Conservation (phyloP, 164 flowering plant species). For the Berberis thunbergii region DNA sequence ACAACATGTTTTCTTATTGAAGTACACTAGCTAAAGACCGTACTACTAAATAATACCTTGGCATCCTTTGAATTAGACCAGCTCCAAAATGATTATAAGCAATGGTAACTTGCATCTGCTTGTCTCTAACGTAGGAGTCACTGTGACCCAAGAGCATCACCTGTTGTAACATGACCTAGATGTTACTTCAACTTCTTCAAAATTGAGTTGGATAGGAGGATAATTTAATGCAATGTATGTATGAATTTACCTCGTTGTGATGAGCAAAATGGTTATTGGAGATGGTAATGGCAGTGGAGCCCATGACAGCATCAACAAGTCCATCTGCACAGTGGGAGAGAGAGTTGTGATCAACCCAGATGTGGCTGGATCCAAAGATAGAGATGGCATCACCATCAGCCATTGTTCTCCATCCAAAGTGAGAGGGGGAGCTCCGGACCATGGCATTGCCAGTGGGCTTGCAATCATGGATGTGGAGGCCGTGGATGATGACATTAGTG, state of each 20-base stretch:
- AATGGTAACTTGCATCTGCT: slow-evolving; percentile 93
- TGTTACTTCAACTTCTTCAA: background rate
- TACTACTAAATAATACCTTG: slow-evolving; percentile 42
- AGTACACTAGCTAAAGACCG: too few relatives aligned
- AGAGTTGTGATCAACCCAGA: slow-evolving; percentile 95
- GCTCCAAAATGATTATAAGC: slow-evolving; percentile 95
- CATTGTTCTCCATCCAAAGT: slow-evolving; percentile 42
- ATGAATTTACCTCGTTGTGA: slow-evolving; percentile 75
- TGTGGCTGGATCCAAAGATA: slow-evolving; percentile 82
- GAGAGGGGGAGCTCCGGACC: slow-evolving; percentile 39
- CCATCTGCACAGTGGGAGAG: slow-evolving; percentile 91
- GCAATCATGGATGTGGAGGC: slow-evolving; percentile 38
- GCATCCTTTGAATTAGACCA: slow-evolving; percentile 98
- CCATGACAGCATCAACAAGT: slow-evolving; percentile 93
- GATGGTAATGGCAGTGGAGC: slow-evolving; percentile 88
- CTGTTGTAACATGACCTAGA: slow-evolving; percentile 21
- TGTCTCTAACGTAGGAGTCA: slow-evolving; percentile 73
- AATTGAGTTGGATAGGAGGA: background rate
- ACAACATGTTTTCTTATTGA: too few relatives aligned
- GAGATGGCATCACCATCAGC: slow-evolving; percentile 70
- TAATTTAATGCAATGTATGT: too few relatives aligned
- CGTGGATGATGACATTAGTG: slow-evolving; percentile 36
- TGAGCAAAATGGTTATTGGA: slow-evolving; percentile 87
- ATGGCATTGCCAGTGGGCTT: slow-evolving; percentile 41
- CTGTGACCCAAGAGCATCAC: slow-evolving; percentile 96